These are phyloP conservation scores for Gnomoniopsis sp. DNA, from an alignment of 2,329 filamentous ascomycete species.

Conservation along the genomic window DNA sequence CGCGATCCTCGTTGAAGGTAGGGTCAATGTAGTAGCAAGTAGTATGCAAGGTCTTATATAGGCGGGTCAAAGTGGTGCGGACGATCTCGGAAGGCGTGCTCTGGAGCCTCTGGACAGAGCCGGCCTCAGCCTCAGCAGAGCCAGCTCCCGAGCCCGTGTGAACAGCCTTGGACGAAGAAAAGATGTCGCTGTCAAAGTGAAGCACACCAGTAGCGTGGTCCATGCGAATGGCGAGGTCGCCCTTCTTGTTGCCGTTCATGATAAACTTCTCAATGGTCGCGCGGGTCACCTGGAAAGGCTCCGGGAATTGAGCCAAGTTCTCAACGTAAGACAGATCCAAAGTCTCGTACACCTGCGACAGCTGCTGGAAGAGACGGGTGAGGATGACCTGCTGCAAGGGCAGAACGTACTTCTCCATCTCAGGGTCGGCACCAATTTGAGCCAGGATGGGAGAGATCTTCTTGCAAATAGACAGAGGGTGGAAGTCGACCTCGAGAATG, in stretches of 20 bases:
- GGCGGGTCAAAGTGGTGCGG: conserved; percentile 85
- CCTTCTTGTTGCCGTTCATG: conserved; percentile 99
- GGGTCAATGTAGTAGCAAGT: conserved; percentile 97
- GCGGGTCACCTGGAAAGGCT: conserved; percentile 88
- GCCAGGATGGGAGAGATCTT: conserved; percentile 96
- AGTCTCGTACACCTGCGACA: conserved; percentile 98
- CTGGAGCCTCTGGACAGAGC: conserved; percentile 89
- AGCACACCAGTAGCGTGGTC: conserved; percentile 93
- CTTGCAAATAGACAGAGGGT: conserved; percentile 96
- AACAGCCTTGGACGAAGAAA: conserved; percentile 91
- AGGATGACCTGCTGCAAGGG: conserved; percentile 98
- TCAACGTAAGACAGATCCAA: conserved; percentile 93
- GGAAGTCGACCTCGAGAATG: conserved; percentile 98
- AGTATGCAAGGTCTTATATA: conserved; percentile 86
- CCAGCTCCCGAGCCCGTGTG: conserved; percentile 80
- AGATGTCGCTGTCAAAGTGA: conserved; percentile 97
- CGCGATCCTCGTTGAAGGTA: conserved; percentile 76
- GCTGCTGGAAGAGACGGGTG: conserved; percentile 95
- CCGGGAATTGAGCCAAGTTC: conserved; percentile 90
- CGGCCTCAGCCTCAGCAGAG: conserved; percentile 80
- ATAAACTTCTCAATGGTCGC: conserved; percentile 99
- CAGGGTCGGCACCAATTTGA: conserved; percentile 87
- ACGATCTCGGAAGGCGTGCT: conserved; percentile 98
- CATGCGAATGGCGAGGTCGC: conserved; percentile 91
- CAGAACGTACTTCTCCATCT: conserved; percentile 96